Evolutionary conservation across 352 stramenopile genomes (phyloP).

Genomic region (Globisporangium okanoganense): DNA sequence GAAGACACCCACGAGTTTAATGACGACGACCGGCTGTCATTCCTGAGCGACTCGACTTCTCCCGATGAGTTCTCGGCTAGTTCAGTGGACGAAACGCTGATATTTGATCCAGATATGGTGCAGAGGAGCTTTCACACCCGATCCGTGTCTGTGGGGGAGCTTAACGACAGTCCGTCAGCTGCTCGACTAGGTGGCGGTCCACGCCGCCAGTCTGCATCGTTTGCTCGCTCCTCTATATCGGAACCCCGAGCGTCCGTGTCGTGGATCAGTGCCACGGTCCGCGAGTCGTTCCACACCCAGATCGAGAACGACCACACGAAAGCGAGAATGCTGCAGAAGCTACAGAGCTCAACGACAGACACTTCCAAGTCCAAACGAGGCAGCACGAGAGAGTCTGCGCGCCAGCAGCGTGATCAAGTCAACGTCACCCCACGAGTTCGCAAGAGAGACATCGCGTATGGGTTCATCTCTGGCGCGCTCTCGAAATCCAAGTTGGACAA

Average conservation of each 20-base stretch:
- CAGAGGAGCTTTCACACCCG: conserved; percentile 9
- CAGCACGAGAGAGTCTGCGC: conserved; percentile 6
- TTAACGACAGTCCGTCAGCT: conserved; percentile 8
- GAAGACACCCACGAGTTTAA: conserved; percentile 34
- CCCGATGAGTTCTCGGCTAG: not conserved
- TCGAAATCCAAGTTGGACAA: conserved; percentile 32
- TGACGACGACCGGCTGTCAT: conserved; percentile 30
- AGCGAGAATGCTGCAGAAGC: conserved; percentile 55
- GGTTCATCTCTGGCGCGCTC: conserved; percentile 41
- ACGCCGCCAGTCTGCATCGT: conserved; percentile 26
- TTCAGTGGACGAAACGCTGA: not conserved
- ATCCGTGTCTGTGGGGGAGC: conserved; percentile 7
- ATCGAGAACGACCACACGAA: conserved; percentile 66
- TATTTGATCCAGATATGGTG: conserved; percentile 7
- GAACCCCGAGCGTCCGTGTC: conserved; percentile 27
- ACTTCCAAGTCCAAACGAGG: conserved; percentile 12
- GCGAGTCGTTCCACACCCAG: conserved; percentile 39
- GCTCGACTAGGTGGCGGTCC: not conserved
- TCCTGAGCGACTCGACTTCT: conserved; percentile 28
- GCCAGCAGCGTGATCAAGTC: not conserved
- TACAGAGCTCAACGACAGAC: conserved; percentile 43
- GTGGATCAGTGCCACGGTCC: conserved; percentile 27
- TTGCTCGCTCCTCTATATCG: conserved; percentile 34
- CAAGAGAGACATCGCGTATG: conserved; percentile 67
- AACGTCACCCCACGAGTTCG: conserved; percentile 32